phyloP scores from a whole-genome alignment of 2,329 filamentous ascomycete species.

The Arthrobotrys megalospora region DNA sequence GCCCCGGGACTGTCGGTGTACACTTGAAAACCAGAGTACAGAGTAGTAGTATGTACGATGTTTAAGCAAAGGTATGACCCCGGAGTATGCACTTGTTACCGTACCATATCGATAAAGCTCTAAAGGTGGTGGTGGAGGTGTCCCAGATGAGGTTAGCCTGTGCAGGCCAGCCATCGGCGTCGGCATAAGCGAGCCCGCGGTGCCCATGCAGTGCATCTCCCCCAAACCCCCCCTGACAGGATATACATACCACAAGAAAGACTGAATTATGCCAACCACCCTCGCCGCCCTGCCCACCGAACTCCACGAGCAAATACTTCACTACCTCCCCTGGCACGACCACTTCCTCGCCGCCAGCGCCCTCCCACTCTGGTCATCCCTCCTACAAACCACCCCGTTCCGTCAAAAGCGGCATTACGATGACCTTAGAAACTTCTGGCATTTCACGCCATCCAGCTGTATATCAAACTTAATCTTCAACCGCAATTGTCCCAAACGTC shows the following conservation, averaged over 20 bases:
- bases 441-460: conserved; percentile 10
- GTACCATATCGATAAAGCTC: conserved; percentile 3
- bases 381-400: conserved; percentile 29
- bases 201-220: not conserved
- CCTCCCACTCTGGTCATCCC: conserved; percentile 26
- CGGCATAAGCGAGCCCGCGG: conserved; percentile 25
- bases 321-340: conserved; percentile 46
- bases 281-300: conserved; percentile 40
- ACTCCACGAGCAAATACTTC: conserved; percentile 45
- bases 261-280: conserved; percentile 40
- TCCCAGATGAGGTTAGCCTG: conserved; percentile 6
- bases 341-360: conserved; percentile 42
- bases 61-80: conserved; percentile 12
- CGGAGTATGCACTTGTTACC: too few species aligned
- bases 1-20: too few species aligned
- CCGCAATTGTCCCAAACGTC: conserved; percentile 17
- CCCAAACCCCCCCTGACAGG: conserved; percentile 17
- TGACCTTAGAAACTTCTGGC: conserved; percentile 29
- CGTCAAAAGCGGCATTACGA: conserved; percentile 44
- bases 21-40: too few species aligned
- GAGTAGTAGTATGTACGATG: not conserved
- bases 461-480: conserved; percentile 25
- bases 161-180: conserved; percentile 3
- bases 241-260: too few species aligned
- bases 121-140: not conserved